Conservation (phyloP, 192 early-diverging fungal species). For the Rhizophagus clarus region DNA sequence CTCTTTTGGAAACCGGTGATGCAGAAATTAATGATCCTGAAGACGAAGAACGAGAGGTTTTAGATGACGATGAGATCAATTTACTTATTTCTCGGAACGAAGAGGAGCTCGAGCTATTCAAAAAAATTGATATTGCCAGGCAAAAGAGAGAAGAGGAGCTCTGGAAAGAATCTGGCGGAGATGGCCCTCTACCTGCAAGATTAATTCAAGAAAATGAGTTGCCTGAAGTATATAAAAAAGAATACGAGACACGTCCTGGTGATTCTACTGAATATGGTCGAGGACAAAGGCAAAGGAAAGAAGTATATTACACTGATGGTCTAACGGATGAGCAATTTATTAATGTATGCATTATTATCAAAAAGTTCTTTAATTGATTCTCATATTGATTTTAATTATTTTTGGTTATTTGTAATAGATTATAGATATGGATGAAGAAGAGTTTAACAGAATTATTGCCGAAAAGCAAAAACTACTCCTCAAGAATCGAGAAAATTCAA, state of each 20-base stretch:
- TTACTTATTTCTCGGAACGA: slow-evolving; percentile 87
- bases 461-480: neutral
- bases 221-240: slow-evolving; percentile 79
- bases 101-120: slow-evolving; percentile 76
- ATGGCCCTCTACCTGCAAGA: slow-evolving; percentile 68
- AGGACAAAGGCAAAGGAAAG: slow-evolving; percentile 71
- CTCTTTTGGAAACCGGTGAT: slow-evolving; percentile 63
- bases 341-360: slow-evolving; percentile 40
- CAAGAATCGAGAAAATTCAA: neutral
- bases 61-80: slow-evolving; percentile 91
- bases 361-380: neutral
- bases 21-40: slow-evolving; percentile 78
- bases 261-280: slow-evolving; percentile 64
- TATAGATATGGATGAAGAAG: neutral
- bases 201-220: slow-evolving; percentile 85
- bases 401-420: neutral
- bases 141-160: slow-evolving; percentile 44
- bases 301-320: slow-evolving; percentile 88
- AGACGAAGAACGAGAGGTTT: slow-evolving; percentile 67
- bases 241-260: slow-evolving; percentile 55
- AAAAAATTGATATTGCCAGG: slow-evolving; percentile 77
- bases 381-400: neutral
- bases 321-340: slow-evolving; percentile 93
- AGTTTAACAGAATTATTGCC: neutral
- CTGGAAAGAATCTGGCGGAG: slow-evolving; percentile 57